Evolutionary conservation across 2,329 filamentous ascomycete species (phyloP), one percentile per base, ranked within the genome.

Genomic region (Claviceps fusiformis): DNA sequence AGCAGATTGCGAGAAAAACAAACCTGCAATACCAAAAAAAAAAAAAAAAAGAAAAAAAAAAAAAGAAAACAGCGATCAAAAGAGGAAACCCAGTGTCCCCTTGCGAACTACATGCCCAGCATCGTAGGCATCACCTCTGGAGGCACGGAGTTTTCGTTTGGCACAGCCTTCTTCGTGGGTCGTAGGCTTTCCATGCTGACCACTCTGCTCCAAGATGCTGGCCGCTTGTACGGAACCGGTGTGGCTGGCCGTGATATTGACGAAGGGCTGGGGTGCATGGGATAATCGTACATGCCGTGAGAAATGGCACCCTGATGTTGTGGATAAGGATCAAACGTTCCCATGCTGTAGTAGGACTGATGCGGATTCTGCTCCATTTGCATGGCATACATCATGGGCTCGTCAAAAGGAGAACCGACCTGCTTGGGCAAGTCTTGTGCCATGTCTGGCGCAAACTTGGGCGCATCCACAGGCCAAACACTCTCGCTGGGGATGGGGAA

Each of bases 401-500:
- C 61, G 54, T 64, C 66, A 48, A 62, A 62, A 29, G 67, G 65
- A 10, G 65, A 65, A 54, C 65, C 64, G 59, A 68, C 62, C 55
- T 70, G 68, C 55, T 64, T 67, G 13, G 63, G 63, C 48, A 66
- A 49, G 6, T 54, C 58, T 13, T 56, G 59, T 5, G 62, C 58
- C 33, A 57, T 57, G 41, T 72, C 70, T 9, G 70, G 68, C 8
- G 69, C 68, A 56, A 72, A 71, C 59, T 70, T 70, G 53, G 70
- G 70, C 5, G 68, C 68, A 47, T 71, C 69, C n/a, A 67, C 61
- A 3, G 69, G 66, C 67, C 70, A 70, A 29, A 65, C 62, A 10
- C 61, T 62, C 56, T 71, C 70, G 53, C 67, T 68, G 17, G 71
- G 71, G 48, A 73, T 72, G 3, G 65, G 65, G 59, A 70, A 70